These are phyloP conservation scores for Pseudogymnoascus sp. DNA, from an alignment of 2,329 filamentous ascomycete species.

Conservation along the genomic window DNA sequence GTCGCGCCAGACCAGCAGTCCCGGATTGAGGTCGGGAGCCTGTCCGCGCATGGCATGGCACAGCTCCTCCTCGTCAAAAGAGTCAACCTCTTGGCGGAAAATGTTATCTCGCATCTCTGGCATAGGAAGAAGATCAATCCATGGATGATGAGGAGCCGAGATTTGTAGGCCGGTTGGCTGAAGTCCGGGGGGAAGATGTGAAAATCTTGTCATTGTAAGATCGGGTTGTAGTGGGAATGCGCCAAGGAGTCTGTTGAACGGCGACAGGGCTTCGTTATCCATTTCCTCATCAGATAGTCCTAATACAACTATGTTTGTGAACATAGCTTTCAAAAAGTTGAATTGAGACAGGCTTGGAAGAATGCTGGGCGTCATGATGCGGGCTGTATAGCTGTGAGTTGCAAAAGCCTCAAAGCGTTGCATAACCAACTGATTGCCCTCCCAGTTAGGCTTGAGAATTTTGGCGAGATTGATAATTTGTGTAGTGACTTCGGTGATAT, in stretches of 20 bases:
- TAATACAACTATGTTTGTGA: neutral
- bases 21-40: constrained; percentile 23
- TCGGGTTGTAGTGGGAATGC: neutral
- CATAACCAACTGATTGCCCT: neutral
- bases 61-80: constrained; percentile 26
- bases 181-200: constrained; percentile 14
- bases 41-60: constrained; percentile 27
- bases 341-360: constrained; percentile 2
- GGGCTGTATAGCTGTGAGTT: constrained; percentile 10
- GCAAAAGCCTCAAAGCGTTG: constrained; percentile 9
- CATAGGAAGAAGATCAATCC: constrained; percentile 27
- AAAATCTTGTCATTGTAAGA: neutral
- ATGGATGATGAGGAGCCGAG: constrained; percentile 23
- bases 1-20: constrained; percentile 35
- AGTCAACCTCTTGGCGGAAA: constrained; percentile 20
- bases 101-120: constrained; percentile 27
- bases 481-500: neutral
- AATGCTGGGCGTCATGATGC: constrained; percentile 1
- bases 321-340: neutral
- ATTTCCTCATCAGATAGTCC: constrained; percentile 9
- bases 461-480: neutral
- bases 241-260: neutral
- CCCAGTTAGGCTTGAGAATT: neutral
- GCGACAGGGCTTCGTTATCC: neutral
- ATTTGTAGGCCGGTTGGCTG: constrained; percentile 26